A percentile compares a stretch with the other conserved stretches of the same genome.
Evolutionary conservation across 345 rosid genomes (phyloP).

Genomic region (Draba incana): DNA sequence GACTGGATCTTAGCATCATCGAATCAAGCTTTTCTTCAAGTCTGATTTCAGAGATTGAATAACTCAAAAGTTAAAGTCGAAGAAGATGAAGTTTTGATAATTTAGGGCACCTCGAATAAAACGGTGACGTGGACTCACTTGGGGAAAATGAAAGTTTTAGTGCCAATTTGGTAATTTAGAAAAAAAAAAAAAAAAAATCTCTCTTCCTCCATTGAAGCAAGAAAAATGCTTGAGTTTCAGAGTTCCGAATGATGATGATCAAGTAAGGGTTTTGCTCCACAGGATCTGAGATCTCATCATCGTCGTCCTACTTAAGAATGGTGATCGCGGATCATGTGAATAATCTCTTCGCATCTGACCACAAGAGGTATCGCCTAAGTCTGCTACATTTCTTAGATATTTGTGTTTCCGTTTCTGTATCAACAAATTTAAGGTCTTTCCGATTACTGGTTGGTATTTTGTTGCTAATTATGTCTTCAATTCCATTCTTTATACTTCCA

Average conservation of each 20-base stretch:
- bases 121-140: slow-evolving; percentile 3
- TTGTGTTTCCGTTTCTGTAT: background rate
- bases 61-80: background rate
- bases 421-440: background rate
- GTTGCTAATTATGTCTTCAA: background rate
- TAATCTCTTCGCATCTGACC: slow-evolving; percentile 60
- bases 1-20: slow-evolving; percentile 41
- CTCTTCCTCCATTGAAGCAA: no score
- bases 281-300: no score
- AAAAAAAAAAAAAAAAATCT: no score
- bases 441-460: background rate
- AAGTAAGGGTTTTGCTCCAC: no score
- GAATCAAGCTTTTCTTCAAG: background rate
- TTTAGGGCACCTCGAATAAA: slow-evolving; percentile 7
- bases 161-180: no score
- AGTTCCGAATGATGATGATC: no score
- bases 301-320: no score
- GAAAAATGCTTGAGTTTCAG: no score
- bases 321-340: no score
- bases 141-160: no score
- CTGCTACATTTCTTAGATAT: slow-evolving; percentile 20
- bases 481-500: background rate
- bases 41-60: background rate
- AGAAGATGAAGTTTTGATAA: slow-evolving; percentile 1
- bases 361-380: slow-evolving; percentile 56